Percentiles rank a stretch among this genome's conserved stretches.
phyloP scores from a whole-genome alignment of 306 rosid genomes.

The Psophocarpus tetragonolobus region DNA sequence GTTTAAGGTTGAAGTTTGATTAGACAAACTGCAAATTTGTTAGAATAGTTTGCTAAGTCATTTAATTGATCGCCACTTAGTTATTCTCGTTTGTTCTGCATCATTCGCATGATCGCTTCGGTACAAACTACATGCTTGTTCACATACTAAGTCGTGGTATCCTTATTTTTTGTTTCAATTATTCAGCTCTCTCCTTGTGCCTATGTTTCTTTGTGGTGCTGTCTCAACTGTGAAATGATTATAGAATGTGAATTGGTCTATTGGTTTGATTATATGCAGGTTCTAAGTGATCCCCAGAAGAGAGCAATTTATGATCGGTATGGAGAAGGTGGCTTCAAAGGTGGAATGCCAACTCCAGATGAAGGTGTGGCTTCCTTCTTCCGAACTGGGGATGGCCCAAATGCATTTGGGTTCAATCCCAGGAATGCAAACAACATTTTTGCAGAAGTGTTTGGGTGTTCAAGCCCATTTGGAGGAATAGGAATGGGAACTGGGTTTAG shows the following conservation, averaged over 20 bases:
- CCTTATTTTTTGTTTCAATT: not conserved
- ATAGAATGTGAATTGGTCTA: slow-evolving; percentile 10
- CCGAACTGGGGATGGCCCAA: slow-evolving; percentile 68
- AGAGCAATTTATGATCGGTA: slow-evolving; percentile 81
- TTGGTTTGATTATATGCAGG: slow-evolving; percentile 48
- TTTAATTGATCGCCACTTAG: not conserved
- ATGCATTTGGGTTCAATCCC: slow-evolving; percentile 78
- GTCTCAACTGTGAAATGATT: not conserved
- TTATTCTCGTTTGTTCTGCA: not conserved
- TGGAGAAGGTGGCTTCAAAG: slow-evolving; percentile 85
- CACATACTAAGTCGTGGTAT: not conserved
- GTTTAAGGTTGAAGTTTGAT: not conserved
- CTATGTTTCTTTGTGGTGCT: not conserved
- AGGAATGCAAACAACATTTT: slow-evolving; percentile 76
- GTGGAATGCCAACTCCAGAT: slow-evolving; percentile 64
- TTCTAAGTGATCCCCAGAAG: slow-evolving; percentile 92
- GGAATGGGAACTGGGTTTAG: slow-evolving; percentile 79
- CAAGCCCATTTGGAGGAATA: slow-evolving; percentile 77
- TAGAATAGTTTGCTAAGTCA: not conserved
- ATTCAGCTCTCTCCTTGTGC: not conserved
- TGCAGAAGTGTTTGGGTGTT: slow-evolving; percentile 71
- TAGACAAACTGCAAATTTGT: not conserved
- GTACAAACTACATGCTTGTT: not conserved
- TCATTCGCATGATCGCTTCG: not conserved
- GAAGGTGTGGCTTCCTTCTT: slow-evolving; percentile 71